Percentiles rank a stretch among this genome's conserved stretches.
Conservation (phyloP, 73 alveolate species). For the Paramecium caudatum region DNA sequence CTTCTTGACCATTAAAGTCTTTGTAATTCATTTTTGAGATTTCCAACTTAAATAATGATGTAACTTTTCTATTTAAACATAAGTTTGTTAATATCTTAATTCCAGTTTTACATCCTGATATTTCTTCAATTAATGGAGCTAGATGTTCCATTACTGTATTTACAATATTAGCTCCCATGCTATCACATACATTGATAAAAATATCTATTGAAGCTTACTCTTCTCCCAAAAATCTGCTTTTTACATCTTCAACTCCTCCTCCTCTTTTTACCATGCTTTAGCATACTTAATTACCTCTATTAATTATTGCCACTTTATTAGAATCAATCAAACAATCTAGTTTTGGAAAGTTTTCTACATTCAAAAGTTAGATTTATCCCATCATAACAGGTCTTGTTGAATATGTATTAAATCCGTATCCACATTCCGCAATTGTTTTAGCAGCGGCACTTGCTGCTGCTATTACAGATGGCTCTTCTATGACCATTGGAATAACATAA, state of each 20-base stretch:
- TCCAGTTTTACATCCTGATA: constrained; percentile 89
- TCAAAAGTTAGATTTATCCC: constrained; percentile 91
- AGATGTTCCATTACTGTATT: constrained; percentile 94
- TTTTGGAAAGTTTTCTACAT: constrained; percentile 79
- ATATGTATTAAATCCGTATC: constrained; percentile 91
- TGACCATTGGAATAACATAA: constrained; percentile 97
- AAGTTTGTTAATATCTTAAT: constrained; percentile 94
- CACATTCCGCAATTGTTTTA: constrained; percentile 91
- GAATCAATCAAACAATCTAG: constrained; percentile 80
- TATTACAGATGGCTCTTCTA: constrained; percentile 99
- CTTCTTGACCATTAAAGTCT: constrained; percentile 88
- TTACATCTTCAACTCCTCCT: constrained; percentile 97
- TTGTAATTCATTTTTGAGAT: constrained; percentile 87
- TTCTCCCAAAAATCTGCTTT: constrained; percentile 60
- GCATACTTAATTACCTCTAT: constrained; percentile 92
- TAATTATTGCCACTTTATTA: constrained; percentile 86
- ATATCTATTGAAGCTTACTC: constrained; percentile 82
- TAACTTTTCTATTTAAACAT: constrained; percentile 93
- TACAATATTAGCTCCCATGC: constrained; percentile 98
- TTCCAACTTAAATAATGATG: constrained; percentile 89
- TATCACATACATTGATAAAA: constrained; percentile 94
- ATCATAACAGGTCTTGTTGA: constrained; percentile 96
- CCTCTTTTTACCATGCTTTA: constrained; percentile 97
- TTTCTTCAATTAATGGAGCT: constrained; percentile 84
- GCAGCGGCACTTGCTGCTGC: constrained; percentile 99